Conservation (phyloP, 192 early-diverging fungal species). For the Entomortierella parvispora region DNA sequence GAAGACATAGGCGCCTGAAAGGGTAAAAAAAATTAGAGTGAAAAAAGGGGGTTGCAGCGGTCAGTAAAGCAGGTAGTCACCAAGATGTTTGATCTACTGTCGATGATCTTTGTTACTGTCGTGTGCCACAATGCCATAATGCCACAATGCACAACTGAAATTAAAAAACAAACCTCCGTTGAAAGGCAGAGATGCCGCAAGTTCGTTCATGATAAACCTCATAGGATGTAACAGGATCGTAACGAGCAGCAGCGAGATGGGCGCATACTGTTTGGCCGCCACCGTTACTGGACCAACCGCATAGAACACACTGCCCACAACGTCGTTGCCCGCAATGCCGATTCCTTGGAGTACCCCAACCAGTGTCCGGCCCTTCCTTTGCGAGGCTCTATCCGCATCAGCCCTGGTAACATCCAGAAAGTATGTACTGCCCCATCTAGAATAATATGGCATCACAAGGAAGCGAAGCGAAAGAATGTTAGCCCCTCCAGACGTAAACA, state of each 20-base stretch:
- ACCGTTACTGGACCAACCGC: constrained; percentile 55
- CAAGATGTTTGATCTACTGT: neutral
- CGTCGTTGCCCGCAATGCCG: constrained; percentile 63
- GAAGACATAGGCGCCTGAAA: constrained; percentile 53
- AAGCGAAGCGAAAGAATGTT: constrained; percentile 3
- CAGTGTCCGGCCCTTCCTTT: constrained; percentile 3
- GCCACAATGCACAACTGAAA: too few species aligned
- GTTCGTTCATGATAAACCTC: constrained; percentile 63
- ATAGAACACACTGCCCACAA: constrained; percentile 65
- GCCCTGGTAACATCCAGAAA: constrained; percentile 10
- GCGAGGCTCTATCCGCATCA: constrained; percentile 9
- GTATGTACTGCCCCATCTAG: constrained; percentile 12
- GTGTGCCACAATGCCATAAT: neutral
- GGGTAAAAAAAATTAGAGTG: neutral
- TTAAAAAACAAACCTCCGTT: constrained; percentile 61
- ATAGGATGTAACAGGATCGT: constrained; percentile 59
- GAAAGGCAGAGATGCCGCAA: constrained; percentile 58
- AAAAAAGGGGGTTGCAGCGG: neutral
- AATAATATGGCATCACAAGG: neutral
- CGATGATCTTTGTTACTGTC: neutral
- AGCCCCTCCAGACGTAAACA: neutral
- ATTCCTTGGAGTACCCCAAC: constrained; percentile 35
- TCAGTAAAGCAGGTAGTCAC: constrained; percentile 4
- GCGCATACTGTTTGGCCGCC: constrained; percentile 64
- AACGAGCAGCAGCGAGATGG: constrained; percentile 62